Base-by-base conservation (phyloP, 352 stramenopile genomes). In the Phytophthora tubulina region DNA sequence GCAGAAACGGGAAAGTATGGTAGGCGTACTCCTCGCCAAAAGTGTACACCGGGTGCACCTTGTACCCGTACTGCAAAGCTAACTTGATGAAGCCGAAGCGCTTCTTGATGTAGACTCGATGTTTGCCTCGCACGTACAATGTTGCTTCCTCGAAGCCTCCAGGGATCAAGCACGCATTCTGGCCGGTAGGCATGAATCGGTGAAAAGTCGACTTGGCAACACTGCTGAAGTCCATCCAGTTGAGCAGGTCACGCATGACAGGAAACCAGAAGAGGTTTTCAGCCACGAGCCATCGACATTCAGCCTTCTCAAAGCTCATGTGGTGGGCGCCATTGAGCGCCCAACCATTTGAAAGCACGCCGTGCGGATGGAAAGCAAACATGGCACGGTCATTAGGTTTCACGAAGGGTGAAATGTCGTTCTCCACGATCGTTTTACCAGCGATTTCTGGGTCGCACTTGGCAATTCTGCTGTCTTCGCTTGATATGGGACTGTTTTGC, bases 121-220 rank as follows among this genome's bases (percentile, higher is more conserved):
- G 94, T 42, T 85, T 78, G 7, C 81, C 79, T 7, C 80, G 77
- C 45, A 80, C 71, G 49, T 88, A 97, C 10, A 98, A 63, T 21
- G 95, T 98, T 9, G 93, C 94, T 72, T 99, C 96, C 69, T 99
- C 92, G 63, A 98, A 98, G 32, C 96, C 96, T 7, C 96, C 96
- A 3, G 96, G 94, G 30, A 96, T 80, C 36, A 99, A 67, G 21
- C 75, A 85, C 60, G 94, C 52, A 74, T 93, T 96, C 32, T 83
- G 67, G 0, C 76, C 72, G 0, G 75, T 63, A 3, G 56, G 38
- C 81, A 91, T 88, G 48, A 92, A 62, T 4, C 32, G 13, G 3
- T 76, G 59, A 48, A 94, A 88, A 6, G 71, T 88, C 0, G 45
- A 14, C 63, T 84, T 90, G 41, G 39, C 74, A 5, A 89, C 81